Percentiles rank a stretch among this genome's conserved stretches.
phyloP scores from a whole-genome alignment of 257 asterid species.

The Mentha longifolia region DNA sequence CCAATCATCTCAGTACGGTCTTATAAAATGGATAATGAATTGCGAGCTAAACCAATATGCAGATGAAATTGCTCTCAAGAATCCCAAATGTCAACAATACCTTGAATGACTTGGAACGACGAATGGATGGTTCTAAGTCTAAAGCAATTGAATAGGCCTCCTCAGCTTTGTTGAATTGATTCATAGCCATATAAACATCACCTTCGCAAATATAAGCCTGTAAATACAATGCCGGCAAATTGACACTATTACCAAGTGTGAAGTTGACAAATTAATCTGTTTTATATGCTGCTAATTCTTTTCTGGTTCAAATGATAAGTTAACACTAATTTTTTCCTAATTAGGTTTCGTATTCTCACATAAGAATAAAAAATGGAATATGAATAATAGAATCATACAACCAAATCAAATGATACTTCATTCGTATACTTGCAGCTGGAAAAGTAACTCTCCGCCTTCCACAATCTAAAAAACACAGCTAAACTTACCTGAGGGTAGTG shows the following conservation, averaged over 20 bases:
- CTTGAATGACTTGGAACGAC: constrained; percentile 84
- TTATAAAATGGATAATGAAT: background rate
- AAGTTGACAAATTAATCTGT: no score
- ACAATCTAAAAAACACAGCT: background rate
- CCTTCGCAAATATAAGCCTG: constrained; percentile 87
- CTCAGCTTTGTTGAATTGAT: constrained; percentile 60
- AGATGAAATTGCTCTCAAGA: background rate
- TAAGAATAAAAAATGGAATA: background rate
- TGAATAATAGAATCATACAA: background rate
- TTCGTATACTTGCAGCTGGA: background rate
- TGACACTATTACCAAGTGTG: no score
- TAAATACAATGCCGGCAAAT: constrained; percentile 15
- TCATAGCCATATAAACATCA: constrained; percentile 76
- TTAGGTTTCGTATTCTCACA: background rate
- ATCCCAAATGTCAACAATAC: constrained; percentile 37
- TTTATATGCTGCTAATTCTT: no score
- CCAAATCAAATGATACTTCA: background rate
- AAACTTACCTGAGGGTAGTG: constrained; percentile 61
- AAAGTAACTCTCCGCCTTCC: background rate
- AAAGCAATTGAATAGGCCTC: constrained; percentile 71
- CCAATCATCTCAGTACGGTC: constrained; percentile 18
- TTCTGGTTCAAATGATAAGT: no score
- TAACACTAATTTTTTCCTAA: background rate
- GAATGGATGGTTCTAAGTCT: constrained; percentile 72
- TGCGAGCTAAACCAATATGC: background rate